phyloP scores from a whole-genome alignment of 495 filamentous ascomycete species.

The Hapsidospora chrysogenum region DNA sequence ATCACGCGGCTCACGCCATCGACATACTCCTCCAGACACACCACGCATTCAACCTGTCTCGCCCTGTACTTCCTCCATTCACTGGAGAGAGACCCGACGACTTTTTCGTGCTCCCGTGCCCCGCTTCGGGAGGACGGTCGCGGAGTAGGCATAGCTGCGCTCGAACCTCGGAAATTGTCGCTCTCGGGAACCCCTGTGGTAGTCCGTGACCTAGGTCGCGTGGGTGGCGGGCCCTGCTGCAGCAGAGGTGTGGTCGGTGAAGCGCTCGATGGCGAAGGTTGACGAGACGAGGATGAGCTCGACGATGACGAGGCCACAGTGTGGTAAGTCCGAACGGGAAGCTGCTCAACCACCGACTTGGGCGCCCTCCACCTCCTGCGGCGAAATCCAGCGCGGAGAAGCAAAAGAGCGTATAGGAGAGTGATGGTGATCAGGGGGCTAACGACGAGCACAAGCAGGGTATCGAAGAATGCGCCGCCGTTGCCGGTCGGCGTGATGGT shows the following conservation, averaged over 20 bases:
- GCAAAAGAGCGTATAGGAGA: slow-evolving; percentile 77
- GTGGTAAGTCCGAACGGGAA: slow-evolving; percentile 92
- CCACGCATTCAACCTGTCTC: slow-evolving; percentile 86
- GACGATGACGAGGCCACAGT: slow-evolving; percentile 49
- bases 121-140: slow-evolving; percentile 7
- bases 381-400: slow-evolving; percentile 78
- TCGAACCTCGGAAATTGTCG: slow-evolving; percentile 15
- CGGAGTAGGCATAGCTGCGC: slow-evolving; percentile 17
- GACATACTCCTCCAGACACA: slow-evolving; percentile 91
- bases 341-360: slow-evolving; percentile 82
- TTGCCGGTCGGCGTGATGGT: slow-evolving; percentile 82
- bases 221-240: slow-evolving; percentile 33
- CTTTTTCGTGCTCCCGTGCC: slow-evolving; percentile 33
- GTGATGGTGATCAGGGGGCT: slow-evolving; percentile 85
- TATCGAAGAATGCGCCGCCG: slow-evolving; percentile 92
- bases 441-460: slow-evolving; percentile 78
- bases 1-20: slow-evolving; percentile 91
- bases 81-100: slow-evolving; percentile 23
- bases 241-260: slow-evolving; percentile 67
- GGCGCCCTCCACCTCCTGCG: slow-evolving; percentile 87
- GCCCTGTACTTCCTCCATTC: slow-evolving; percentile 73
- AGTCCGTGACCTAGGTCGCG: slow-evolving; percentile 48
- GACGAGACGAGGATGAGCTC: slow-evolving; percentile 38
- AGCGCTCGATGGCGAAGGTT: slow-evolving; percentile 37
- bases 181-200: slow-evolving; percentile 39